Evolutionary conservation across 257 asterid genomes (phyloP), one percentile per base, ranked within the genome.

Genomic region (Gynochthodes officinalis): DNA sequence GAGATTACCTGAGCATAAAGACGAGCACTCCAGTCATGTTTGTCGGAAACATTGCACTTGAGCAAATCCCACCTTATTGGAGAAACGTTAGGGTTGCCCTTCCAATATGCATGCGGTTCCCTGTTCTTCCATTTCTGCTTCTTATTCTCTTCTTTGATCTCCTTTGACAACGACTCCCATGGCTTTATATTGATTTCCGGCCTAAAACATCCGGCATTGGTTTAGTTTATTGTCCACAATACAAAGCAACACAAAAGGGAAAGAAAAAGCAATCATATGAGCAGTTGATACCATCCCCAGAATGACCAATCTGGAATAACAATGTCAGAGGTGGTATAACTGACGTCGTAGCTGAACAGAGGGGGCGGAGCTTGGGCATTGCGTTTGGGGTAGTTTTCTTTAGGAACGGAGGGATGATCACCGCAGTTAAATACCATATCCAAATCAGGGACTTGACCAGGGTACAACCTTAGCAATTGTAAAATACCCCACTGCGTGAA

Each of bases 31-130:
- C 99, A 91, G n/a, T 94, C 99, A 13, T 88, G 88, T 63, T 82
- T 70, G 18, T 87, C 90, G 0, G 96, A 79, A 46, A 78, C 90
- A 79, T 94, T 91, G 75, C 99, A 94, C 64, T 40, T 54, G 66
- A 70, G 55, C 54, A 70, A 25, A 75, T 91, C 97, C 89, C 44
- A 80, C 83, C 99, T 87, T 3, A 82, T 81, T 21, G 60, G 60
- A 63, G 87, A 82, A 25, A 84, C 96, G 0, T 4, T 0, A 0
- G 97, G 99, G 75, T 89, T 91, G 53, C 97, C 99, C 60, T 90
- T 94, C 99, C 99, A 94, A 65, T 80, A 91, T 71, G 99, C 97
- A 73, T 87, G 76, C 7, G 95, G 93, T 76, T 89, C 98, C 77
- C 97, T 82, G 14, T 87, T 88, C 2, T 46, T 75, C 99, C 99